Evolutionary conservation across 129 eudicot species (phyloP).

Genomic region (Flaveria ramosissima): DNA sequence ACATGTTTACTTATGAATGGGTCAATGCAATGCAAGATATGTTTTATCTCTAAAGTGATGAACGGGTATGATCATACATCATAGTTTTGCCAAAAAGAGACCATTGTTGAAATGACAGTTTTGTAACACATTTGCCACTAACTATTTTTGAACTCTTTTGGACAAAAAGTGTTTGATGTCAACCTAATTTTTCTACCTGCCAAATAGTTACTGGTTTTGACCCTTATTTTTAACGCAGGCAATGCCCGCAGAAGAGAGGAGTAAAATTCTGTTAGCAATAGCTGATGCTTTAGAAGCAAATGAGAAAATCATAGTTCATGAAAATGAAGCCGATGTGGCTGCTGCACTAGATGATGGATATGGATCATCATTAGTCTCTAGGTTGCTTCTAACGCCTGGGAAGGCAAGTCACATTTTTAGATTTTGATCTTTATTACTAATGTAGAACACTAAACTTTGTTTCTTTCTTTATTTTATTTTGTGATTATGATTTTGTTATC

Average conservation of each 20-base stretch:
- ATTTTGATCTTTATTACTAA: not conserved
- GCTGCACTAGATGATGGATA: slow-evolving; percentile 73
- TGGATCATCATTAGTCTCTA: slow-evolving; percentile 68
- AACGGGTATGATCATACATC: not conserved
- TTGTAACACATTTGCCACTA: not conserved
- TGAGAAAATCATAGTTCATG: slow-evolving; percentile 57
- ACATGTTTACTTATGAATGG: not conserved
- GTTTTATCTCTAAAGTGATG: not conserved
- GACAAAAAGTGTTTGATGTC: not conserved
- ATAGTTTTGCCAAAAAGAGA: not conserved
- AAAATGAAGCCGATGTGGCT: slow-evolving; percentile 84
- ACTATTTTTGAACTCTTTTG: not conserved
- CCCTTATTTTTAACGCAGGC: slow-evolving; percentile 46
- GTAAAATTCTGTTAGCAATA: slow-evolving; percentile 63
- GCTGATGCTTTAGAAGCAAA: slow-evolving; percentile 89
- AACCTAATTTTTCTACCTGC: not conserved
- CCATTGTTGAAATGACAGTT: not conserved
- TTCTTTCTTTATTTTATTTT: not conserved
- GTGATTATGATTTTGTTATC: not conserved
- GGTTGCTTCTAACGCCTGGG: slow-evolving; percentile 76
- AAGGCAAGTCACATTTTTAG: slow-evolving; percentile 57
- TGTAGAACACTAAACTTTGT: not conserved
- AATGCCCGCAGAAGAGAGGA: slow-evolving; percentile 81
- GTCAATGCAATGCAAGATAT: not conserved
- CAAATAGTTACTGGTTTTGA: not conserved